Percentiles rank a stretch among this genome's conserved stretches.
These are phyloP conservation scores for Emergomyces orientalis DNA, from an alignment of 2,329 filamentous ascomycete species.

Conservation along the genomic window DNA sequence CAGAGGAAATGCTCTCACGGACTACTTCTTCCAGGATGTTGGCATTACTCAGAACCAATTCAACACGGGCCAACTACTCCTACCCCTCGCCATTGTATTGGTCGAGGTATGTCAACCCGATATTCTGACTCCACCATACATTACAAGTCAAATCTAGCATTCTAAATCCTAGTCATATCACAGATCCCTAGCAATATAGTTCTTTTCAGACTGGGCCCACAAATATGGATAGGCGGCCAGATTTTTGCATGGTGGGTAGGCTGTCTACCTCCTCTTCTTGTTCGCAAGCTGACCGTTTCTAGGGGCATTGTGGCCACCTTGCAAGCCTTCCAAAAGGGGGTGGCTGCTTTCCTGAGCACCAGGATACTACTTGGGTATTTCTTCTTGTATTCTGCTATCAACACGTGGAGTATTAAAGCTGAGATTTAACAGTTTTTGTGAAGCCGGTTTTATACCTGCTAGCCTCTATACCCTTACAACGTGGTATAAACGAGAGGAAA, in stretches of 20 bases:
- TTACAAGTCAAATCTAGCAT: background rate
- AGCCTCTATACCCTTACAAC: conserved; percentile 42
- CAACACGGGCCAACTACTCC: conserved; percentile 44
- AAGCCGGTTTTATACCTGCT: conserved; percentile 45
- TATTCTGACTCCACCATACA: background rate
- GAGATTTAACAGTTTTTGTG: conserved; percentile 27
- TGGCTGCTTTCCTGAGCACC: conserved; percentile 37
- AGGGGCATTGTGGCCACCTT: conserved; percentile 41
- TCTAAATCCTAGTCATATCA: conserved; percentile 12
- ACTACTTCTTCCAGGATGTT: conserved; percentile 40
- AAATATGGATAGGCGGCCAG: conserved; percentile 42
- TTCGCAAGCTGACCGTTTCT: background rate
- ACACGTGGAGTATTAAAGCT: background rate
- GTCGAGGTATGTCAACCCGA: conserved; percentile 11
- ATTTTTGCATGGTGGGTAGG: conserved; percentile 33
- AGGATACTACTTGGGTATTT: conserved; percentile 39
- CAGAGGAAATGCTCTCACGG: conserved; percentile 41
- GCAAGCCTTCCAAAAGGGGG: conserved; percentile 41
- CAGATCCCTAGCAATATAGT: conserved; percentile 42
- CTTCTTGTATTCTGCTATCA: background rate
- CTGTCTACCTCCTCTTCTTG: background rate
- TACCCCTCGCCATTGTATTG: conserved; percentile 40
- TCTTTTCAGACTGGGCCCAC: conserved; percentile 40
- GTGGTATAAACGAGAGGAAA: conserved; percentile 43
- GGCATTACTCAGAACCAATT: conserved; percentile 40